A percentile compares a stretch with the other conserved stretches of the same genome.
phyloP scores from a whole-genome alignment of 768 basidiomycete species.

The Suillus weaverae region DNA sequence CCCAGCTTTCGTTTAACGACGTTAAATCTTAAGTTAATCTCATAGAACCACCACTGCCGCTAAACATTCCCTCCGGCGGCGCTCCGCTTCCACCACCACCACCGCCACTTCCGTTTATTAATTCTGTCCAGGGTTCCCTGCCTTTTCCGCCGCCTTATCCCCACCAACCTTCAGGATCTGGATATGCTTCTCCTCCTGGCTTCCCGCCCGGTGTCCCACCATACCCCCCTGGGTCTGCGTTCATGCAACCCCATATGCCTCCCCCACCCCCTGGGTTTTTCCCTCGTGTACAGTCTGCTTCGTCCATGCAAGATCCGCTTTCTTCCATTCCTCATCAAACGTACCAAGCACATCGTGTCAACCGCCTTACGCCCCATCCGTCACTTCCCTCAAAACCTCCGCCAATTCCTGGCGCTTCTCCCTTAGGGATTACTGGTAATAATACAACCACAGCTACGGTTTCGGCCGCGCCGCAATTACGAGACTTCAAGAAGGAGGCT shows the following conservation, averaged over 20 bases:
- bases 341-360: slow-evolving; percentile 69
- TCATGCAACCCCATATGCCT: slow-evolving; percentile 21
- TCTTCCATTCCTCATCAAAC: slow-evolving; percentile 76
- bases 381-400: slow-evolving; percentile 45
- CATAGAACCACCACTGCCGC: slow-evolving; percentile 13
- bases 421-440: slow-evolving; percentile 32
- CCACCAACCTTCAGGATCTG: slow-evolving; percentile 21
- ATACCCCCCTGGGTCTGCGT: slow-evolving; percentile 29
- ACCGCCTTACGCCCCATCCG: slow-evolving; percentile 39
- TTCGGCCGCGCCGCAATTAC: slow-evolving; percentile 81
- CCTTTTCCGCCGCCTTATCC: slow-evolving; percentile 16
- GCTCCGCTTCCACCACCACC: slow-evolving; percentile 27
- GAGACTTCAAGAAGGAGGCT: slow-evolving; percentile 93
- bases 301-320: slow-evolving; percentile 72
- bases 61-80: neutral
- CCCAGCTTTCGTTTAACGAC: neutral
- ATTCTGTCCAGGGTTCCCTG: slow-evolving; percentile 16
- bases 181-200: slow-evolving; percentile 8
- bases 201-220: slow-evolving; percentile 26
- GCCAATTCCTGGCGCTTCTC: slow-evolving; percentile 36
- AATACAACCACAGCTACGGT: slow-evolving; percentile 63
- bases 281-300: slow-evolving; percentile 49
- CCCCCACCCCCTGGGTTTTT: slow-evolving; percentile 69
- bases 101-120: slow-evolving; percentile 18
- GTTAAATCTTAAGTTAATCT: slow-evolving; percentile 2